Conservation (phyloP, 306 rosid species). For the Lathyrus aphaca region DNA sequence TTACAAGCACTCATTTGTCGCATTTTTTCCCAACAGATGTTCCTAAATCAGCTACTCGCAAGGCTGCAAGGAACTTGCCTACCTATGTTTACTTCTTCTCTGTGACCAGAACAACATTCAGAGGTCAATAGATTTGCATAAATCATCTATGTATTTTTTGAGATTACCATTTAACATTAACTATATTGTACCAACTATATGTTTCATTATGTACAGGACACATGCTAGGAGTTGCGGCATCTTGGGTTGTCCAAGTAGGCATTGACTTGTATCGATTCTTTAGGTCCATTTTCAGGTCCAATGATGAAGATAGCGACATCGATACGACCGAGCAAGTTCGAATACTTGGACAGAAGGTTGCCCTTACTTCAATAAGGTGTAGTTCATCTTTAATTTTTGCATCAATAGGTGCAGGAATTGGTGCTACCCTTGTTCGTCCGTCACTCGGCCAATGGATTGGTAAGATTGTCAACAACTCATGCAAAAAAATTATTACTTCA, state of each 20-base stretch:
- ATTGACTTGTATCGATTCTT: constrained; percentile 66
- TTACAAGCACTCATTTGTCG: neutral
- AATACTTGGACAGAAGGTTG: constrained; percentile 59
- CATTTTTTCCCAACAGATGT: constrained; percentile 55
- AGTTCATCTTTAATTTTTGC: constrained; percentile 73
- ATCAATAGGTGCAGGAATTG: constrained; percentile 85
- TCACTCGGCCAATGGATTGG: constrained; percentile 86
- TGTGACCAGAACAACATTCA: constrained; percentile 74
- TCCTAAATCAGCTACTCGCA: constrained; percentile 80
- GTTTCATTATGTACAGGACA: constrained; percentile 61
- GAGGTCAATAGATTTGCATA: constrained; percentile 53
- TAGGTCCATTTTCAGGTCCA: constrained; percentile 30
- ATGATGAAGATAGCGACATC: constrained; percentile 44
- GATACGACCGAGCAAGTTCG: constrained; percentile 44
- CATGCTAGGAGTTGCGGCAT: constrained; percentile 83
- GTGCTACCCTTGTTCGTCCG: constrained; percentile 74
- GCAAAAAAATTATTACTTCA: constrained; percentile 21
- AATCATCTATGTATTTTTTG: neutral
- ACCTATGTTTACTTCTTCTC: constrained; percentile 57
- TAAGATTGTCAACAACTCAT: constrained; percentile 39
- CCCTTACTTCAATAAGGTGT: constrained; percentile 59
- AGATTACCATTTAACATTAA: constrained; percentile 40
- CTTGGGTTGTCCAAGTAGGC: constrained; percentile 83
- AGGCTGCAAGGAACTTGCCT: constrained; percentile 74
- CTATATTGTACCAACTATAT: constrained; percentile 28